Evolutionary conservation across 129 eudicot genomes (phyloP).

Genomic region (Helianthus tuberosus): DNA sequence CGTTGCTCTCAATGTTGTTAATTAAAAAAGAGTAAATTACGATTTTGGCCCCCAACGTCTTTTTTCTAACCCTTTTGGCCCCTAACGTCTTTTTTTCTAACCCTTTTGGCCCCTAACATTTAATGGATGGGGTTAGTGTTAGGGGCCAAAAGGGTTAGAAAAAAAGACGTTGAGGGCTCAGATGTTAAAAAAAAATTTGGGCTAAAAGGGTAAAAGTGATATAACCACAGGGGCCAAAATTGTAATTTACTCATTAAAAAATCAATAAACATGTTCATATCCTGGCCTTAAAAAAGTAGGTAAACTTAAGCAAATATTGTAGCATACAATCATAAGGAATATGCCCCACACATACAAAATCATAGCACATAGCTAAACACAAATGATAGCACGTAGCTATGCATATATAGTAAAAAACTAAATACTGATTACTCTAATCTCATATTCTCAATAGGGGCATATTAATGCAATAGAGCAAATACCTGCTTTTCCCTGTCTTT

Average conservation of each 20-base stretch:
- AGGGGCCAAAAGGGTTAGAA: no score
- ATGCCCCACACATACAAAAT: background rate
- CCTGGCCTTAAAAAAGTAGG: slow-evolving; percentile 13
- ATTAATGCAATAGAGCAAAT: slow-evolving; percentile 21
- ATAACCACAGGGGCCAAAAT: no score
- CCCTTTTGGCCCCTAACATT: no score
- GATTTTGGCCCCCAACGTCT: no score
- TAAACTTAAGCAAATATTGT: slow-evolving; percentile 9
- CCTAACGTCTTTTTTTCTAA: no score
- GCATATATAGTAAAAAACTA: background rate
- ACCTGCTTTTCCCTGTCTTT: slow-evolving; percentile 65
- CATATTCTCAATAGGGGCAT: slow-evolving; percentile 4
- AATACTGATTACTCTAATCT: background rate
- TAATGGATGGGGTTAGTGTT: no score
- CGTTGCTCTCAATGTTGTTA: background rate
- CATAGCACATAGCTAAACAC: background rate
- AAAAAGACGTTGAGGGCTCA: no score
- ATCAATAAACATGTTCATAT: background rate
- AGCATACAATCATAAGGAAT: background rate
- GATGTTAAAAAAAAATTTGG: no score
- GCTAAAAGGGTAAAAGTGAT: no score
- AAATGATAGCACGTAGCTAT: background rate
- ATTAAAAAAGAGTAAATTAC: no score
- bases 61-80: no score
- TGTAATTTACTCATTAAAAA: no score